A percentile compares a stretch with the other conserved stretches of the same genome.
Evolutionary conservation across 2,329 filamentous ascomycete species (phyloP).

Genomic region (Fusarium torreyae): DNA sequence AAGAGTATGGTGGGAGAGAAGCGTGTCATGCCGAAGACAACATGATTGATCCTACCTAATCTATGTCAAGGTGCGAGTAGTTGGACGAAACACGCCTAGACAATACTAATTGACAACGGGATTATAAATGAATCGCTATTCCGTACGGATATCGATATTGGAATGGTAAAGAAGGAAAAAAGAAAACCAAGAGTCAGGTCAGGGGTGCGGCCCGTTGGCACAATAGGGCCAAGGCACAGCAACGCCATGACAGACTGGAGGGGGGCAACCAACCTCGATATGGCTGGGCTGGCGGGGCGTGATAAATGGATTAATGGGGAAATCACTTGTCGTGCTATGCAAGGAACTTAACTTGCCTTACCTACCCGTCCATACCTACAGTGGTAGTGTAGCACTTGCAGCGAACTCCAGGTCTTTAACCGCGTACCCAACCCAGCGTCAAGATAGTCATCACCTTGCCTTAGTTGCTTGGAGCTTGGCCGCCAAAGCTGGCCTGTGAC

Average conservation of each 20-base stretch:
- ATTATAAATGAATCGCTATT: too few species aligned
- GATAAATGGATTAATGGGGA: slow-evolving; percentile 11
- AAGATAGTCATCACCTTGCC: slow-evolving; percentile 14
- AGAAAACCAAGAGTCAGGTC: slow-evolving; percentile 4
- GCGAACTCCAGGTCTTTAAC: slow-evolving; percentile 4
- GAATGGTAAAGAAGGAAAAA: background rate
- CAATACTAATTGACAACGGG: too few species aligned
- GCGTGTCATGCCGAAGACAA: slow-evolving; percentile 2
- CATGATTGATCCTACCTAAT: background rate
- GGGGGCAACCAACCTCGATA: slow-evolving; percentile 33
- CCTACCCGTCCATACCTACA: slow-evolving; percentile 37
- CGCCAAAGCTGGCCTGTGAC: slow-evolving; percentile 31
- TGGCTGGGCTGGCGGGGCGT: slow-evolving; percentile 25
- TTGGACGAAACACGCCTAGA: too few species aligned
- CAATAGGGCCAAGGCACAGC: slow-evolving; percentile 21
- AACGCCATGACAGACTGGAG: slow-evolving; percentile 27
- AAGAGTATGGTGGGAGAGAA: slow-evolving; percentile 18
- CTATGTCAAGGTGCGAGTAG: too few species aligned
- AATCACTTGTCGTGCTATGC: slow-evolving; percentile 30
- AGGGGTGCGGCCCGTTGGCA: slow-evolving; percentile 11
- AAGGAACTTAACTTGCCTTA: slow-evolving; percentile 39
- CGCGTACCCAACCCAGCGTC: slow-evolving; percentile 8
- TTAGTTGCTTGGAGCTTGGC: slow-evolving; percentile 17
- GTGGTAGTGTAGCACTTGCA: slow-evolving; percentile 16
- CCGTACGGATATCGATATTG: too few species aligned